These are phyloP conservation scores for Aspergillus sp. DNA, from an alignment of 2,329 filamentous ascomycete genomes.

Conservation along the genomic window DNA sequence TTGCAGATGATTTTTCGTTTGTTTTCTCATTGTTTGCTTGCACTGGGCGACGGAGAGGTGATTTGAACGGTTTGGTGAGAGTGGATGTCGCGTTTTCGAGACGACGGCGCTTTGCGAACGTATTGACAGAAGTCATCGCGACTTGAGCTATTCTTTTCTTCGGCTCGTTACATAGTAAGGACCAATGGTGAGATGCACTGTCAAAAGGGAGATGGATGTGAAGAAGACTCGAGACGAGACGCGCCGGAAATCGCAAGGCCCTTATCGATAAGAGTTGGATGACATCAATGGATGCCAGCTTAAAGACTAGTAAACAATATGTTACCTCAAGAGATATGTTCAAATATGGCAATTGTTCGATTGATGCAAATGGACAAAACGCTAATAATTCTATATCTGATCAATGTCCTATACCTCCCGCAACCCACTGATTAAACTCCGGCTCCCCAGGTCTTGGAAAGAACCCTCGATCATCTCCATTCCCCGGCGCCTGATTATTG, in stretches of 20 bases:
- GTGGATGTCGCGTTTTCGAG: constrained; percentile 52
- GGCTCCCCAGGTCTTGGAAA: constrained; percentile 63
- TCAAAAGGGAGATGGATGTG: background rate
- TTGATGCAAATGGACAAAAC: background rate
- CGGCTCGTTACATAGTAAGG: background rate
- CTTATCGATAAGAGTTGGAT: constrained; percentile 1
- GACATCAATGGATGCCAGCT: background rate
- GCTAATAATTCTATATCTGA: background rate
- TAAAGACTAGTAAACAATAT: background rate
- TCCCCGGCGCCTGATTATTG: constrained; percentile 18
- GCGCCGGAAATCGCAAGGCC: constrained; percentile 11
- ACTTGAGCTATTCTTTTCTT: too few relatives aligned
- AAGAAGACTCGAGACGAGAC: background rate
- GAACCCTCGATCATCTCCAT: constrained; percentile 45
- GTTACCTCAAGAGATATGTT: constrained; percentile 4
- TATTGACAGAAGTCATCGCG: constrained; percentile 12
- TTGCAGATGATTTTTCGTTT: background rate
- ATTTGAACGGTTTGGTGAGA: constrained; percentile 65
- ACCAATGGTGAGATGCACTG: background rate
- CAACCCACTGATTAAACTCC: constrained; percentile 61
- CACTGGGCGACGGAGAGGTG: constrained; percentile 52
- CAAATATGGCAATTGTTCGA: background rate
- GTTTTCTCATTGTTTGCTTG: constrained; percentile 3
- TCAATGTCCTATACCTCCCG: constrained; percentile 56
- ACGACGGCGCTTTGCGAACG: constrained; percentile 56